These are phyloP conservation scores for Aspergillus texensis DNA, from an alignment of 2,329 filamentous ascomycete genomes.

Conservation along the genomic window DNA sequence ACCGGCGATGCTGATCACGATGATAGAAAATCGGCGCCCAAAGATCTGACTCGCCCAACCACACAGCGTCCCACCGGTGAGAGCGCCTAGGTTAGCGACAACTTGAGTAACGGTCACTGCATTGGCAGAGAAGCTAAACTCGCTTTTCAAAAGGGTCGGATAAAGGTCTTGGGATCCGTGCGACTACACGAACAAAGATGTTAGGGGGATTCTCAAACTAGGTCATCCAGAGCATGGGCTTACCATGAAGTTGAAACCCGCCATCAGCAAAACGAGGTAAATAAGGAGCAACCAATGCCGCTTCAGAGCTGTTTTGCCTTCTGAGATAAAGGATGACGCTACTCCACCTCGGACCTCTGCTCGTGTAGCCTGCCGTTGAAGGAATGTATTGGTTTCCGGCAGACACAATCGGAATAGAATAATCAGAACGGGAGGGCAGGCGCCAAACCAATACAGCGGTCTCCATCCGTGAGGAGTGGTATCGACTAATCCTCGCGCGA, in stretches of 20 bases:
- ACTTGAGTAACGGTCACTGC: slow-evolving; percentile 71
- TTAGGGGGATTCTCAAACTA: not conserved
- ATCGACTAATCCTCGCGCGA: slow-evolving; percentile 55
- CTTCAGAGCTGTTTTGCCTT: slow-evolving; percentile 77
- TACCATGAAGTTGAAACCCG: slow-evolving; percentile 87
- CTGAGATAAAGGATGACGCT: slow-evolving; percentile 68
- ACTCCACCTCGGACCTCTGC: slow-evolving; percentile 59
- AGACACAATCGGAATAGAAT: slow-evolving; percentile 77
- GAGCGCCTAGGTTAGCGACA: slow-evolving; percentile 71
- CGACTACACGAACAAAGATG: slow-evolving; percentile 44
- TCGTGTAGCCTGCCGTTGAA: slow-evolving; percentile 65
- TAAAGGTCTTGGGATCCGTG: slow-evolving; percentile 73
- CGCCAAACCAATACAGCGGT: slow-evolving; percentile 87
- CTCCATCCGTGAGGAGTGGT: slow-evolving; percentile 81
- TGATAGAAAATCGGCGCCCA: slow-evolving; percentile 69
- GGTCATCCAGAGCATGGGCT: slow-evolving; percentile 10
- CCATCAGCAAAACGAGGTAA: slow-evolving; percentile 85
- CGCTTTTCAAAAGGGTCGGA: slow-evolving; percentile 61
- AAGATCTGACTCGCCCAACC: slow-evolving; percentile 71
- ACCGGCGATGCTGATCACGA: slow-evolving; percentile 65
- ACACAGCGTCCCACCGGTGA: slow-evolving; percentile 67
- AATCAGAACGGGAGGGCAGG: slow-evolving; percentile 76
- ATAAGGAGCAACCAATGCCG: slow-evolving; percentile 78
- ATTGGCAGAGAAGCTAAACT: slow-evolving; percentile 58
- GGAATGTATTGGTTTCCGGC: slow-evolving; percentile 76